Base-by-base conservation (phyloP, 2,329 filamentous ascomycete species). In the Phoma sp. region DNA sequence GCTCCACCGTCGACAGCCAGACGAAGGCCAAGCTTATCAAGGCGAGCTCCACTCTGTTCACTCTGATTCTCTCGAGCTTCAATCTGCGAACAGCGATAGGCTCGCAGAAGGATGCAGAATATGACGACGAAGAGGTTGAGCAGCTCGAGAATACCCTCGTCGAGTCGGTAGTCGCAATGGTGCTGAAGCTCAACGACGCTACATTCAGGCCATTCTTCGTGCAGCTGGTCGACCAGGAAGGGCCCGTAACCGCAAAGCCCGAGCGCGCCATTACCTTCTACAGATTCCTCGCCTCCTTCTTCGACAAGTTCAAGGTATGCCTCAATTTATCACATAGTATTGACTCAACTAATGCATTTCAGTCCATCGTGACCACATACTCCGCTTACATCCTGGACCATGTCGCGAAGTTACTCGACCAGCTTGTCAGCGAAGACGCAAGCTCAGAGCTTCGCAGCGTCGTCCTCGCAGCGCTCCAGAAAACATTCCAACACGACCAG, bases 151-250 rank as follows among this genome's bases (percentile, higher is more conserved):
- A 79, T 2, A 79, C 81, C 1, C 61, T 91, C 62, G 89, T 91
- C 70, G 84, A 88, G 9, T 86, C 89, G 12, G 85, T 88, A 0
- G 84, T 99, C 55, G 90, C 92, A 75, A 95, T 97, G 87, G 90
- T 96, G 49, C 92, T 96, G 80, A 98, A 98, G 81, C 85, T 99
- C 58, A 98, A 97, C 77, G 95, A 99, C 72, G 88, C 90, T 0
- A 87, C 90, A 0, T 99, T 99, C 85, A 85, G 93, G 12, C 96
- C 95, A 0, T 87, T 99, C 60, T 99, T 98, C 79, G 84, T 87
- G 15, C 86, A 89, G 61, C 80, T 97, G n/a, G 82, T 96, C 40
- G 91, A 96, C 53, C 97, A 93, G 90, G 84, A 68, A 60, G 61
- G 62, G 6, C 61, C 70, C 1, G 47, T 60, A 1, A 46, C 50